Evolutionary conservation across 176 grass and related monocot genomes (phyloP).

Genomic region (Paspalum notatum): DNA sequence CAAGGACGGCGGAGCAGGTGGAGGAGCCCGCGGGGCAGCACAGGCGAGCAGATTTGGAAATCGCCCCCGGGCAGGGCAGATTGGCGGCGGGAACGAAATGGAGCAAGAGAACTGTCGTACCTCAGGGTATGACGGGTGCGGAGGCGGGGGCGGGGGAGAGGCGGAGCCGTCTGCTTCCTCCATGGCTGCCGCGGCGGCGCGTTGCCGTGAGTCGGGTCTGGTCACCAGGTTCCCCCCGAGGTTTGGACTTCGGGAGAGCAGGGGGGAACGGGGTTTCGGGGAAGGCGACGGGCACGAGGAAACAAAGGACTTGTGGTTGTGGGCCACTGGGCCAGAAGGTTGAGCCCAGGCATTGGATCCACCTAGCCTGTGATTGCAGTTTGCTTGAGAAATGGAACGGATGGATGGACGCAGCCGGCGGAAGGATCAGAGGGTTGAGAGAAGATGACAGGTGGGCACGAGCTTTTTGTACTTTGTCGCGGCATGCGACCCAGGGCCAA

Average conservation of each 20-base stretch:
- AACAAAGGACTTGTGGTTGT: no score
- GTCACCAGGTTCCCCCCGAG: no score
- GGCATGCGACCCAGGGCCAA: no score
- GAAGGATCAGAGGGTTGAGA: neutral
- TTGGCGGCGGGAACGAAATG: neutral
- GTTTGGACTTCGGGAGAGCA: no score
- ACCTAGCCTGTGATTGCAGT: no score
- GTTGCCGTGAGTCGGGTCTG: neutral
- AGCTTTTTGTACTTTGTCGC: no score
- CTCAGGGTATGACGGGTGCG: constrained; percentile 71
- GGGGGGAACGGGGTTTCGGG: no score
- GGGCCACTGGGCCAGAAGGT: no score
- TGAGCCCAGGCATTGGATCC: neutral
- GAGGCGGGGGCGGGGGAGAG: constrained; percentile 12
- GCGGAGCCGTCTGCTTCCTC: constrained; percentile 47
- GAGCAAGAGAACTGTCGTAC: constrained; percentile 30
- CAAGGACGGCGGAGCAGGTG: neutral
- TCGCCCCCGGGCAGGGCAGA: neutral
- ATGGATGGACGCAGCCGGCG: no score
- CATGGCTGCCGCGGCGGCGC: constrained; percentile 47
- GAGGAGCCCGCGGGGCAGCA: neutral
- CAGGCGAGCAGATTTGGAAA: neutral
- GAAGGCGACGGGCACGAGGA: constrained; percentile 27
- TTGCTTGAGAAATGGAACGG: no score
- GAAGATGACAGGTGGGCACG: neutral